Base-by-base conservation (phyloP, 2,329 filamentous ascomycete genomes). In the Ophidiomyces ophidiicola region DNA sequence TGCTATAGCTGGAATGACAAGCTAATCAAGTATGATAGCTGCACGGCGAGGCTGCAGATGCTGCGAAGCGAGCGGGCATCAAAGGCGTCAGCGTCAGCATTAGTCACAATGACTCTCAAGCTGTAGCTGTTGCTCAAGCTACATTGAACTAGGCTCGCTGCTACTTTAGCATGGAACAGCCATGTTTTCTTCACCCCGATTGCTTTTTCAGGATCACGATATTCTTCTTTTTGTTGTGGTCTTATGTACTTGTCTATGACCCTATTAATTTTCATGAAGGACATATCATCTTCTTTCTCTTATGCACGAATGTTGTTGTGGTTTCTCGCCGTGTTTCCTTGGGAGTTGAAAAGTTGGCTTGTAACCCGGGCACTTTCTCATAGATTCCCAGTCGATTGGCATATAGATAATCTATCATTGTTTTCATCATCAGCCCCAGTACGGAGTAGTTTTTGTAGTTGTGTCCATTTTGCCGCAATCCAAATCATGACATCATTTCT, bases 61-160 rank as follows among this genome's bases (percentile, higher is more conserved):
- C 84, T 39, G 90, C 90, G n/a, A 78, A 81, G 59, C 72, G 83
- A 60, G 85, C 81, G 18, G 85, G 87, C 45, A 78, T 96, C 30
- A 93, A 88, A 70, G 77, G 78, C 40, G 80, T 96, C 48, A 88
- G 73, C 48, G 82, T 98, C 50, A 94, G 86, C 56, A 94, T 98
- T 57, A 94, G 88, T 52, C 92, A 98, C 65, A 90, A 82, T 26
- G 88, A 96, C 52, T 79, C 72, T 43, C 90, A 98, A 64, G 87
- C 90, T 45, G 87, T 96, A 54, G 88, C 90, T 32, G 83, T 98
- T 53, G 90, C 92, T 1, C 81, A 93, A 44, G 80, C 86, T 40
- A 80, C 76, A 41, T 82, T 90, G 55, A 86, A 74, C 35, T 34
- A 18, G 32, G 23, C n/a, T n/a, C n/a, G n/a, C n/a, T n/a, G n/a